phyloP scores from a whole-genome alignment of 1,139 yeast genomes.

The Magnusiomyces magnusii region DNA sequence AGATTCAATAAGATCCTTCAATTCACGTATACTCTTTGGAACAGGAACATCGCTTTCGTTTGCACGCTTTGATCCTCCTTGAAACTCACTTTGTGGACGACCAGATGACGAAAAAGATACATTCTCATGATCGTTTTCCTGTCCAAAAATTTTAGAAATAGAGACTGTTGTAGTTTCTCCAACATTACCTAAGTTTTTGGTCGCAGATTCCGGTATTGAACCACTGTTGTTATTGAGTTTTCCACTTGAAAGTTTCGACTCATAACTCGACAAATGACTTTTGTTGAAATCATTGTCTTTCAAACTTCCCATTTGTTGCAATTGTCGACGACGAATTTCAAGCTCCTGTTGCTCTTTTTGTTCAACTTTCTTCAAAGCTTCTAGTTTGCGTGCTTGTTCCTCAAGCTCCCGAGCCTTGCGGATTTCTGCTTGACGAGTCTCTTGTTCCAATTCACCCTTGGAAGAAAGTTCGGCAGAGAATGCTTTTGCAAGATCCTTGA shows the following conservation, averaged over 20 bases:
- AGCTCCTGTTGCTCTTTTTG: not conserved
- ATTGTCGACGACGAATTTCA: not conserved
- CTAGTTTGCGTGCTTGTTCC: not conserved
- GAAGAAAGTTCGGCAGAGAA: not conserved
- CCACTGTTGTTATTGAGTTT: not conserved
- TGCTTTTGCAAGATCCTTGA: not conserved
- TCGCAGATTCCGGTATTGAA: too few species aligned
- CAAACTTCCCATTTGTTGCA: not conserved
- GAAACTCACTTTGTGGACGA: too few species aligned
- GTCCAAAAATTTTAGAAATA: too few species aligned
- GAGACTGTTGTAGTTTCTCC: too few species aligned
- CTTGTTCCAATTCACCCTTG: not conserved
- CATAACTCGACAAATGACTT: not conserved
- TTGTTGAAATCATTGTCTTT: not conserved
- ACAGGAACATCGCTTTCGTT: not conserved
- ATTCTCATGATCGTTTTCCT: too few species aligned
- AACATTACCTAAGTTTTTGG: too few species aligned
- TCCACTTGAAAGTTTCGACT: not conserved
- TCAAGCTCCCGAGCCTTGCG: not conserved
- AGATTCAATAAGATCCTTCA: constrained; percentile 14
- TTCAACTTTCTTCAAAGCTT: not conserved
- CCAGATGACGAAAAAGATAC: too few species aligned
- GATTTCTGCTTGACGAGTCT: not conserved
- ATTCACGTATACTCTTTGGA: constrained; percentile 12
- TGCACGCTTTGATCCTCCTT: not conserved